These are phyloP conservation scores for Liriodendron chinense DNA, from an alignment of 164 flowering plant genomes.

Conservation along the genomic window DNA sequence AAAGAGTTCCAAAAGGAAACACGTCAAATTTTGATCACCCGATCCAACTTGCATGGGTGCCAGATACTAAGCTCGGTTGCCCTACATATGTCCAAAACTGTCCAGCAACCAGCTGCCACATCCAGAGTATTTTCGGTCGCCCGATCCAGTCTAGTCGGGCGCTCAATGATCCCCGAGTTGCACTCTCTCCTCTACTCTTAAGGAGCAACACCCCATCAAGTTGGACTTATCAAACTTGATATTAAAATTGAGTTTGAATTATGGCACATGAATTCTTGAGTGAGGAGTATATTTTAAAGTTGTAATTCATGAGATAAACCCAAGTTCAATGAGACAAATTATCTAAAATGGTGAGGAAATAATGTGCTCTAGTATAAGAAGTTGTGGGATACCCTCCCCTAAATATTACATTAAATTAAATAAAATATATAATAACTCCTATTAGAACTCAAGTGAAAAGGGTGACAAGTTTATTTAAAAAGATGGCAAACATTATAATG, in stretches of 20 bases:
- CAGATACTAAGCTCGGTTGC: too few species aligned
- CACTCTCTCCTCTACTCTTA: too few species aligned
- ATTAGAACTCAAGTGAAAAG: not conserved
- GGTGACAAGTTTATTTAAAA: not conserved
- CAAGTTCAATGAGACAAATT: constrained; percentile 3
- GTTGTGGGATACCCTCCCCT: not conserved
- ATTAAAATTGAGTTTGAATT: not conserved
- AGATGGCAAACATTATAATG: not conserved
- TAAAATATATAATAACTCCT: not conserved
- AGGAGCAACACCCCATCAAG: too few species aligned
- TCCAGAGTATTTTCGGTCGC: too few species aligned
- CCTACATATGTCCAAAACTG: too few species aligned
- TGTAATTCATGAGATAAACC: not conserved
- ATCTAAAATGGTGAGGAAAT: constrained; percentile 7
- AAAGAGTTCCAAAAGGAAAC: too few species aligned
- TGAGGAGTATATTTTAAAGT: not conserved
- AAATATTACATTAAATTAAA: not conserved
- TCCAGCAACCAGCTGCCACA: too few species aligned
- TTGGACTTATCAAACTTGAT: not conserved
- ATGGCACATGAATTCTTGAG: not conserved
- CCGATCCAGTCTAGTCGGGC: too few species aligned
- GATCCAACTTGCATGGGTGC: too few species aligned
- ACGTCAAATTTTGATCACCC: too few species aligned
- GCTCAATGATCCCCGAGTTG: too few species aligned
- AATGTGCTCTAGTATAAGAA: not conserved